Base-by-base conservation (phyloP, 257 asterid species). In the Capsicum pubescens region DNA sequence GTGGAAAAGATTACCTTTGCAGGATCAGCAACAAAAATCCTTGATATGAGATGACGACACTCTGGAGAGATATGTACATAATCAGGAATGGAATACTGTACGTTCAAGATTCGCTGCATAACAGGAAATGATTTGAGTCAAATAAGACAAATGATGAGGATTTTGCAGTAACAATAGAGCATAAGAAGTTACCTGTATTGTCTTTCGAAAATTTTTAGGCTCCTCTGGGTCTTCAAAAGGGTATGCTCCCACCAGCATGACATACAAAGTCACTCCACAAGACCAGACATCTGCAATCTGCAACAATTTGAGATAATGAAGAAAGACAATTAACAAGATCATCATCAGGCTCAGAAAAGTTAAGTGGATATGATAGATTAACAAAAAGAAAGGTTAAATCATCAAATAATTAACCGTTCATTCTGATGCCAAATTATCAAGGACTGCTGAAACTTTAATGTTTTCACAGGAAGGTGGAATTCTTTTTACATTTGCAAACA, bases 201-300 rank as follows among this genome's bases (percentile, higher is more conserved):
- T 97, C 90, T 94, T 97, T 77, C 97, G 90, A 89, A 97, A 95
- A 87, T 93, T 97, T 64, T 93, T 95, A 67, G 99, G 99, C 70
- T 97, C 99, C 71, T 92, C 98, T 1, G 98, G 98, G 84, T 95
- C 98, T 91, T 97, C 99, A 19, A 97, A 97, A 13, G 99, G 99
- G 85, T 97, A 97, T 59, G 98, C 98, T 15, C 99, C 99, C 36
- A 97, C 98, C 89, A 97, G 87, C 99, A 97, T 97, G 81, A 97
- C 99, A 64, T 97, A 97, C 79, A 97, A 88, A 21, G 99, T 97
- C 70, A 97, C 99, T 64, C 98, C 99, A 89, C 99, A 97, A 52
- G 99, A 97, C 99, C 99, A 97, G 52, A 97, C 99, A 83, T 97
- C 99, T 26, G 99, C 98, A 63, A 92, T 93, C 99, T 97, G 70